Evolutionary conservation across 352 stramenopile genomes (phyloP).

Genomic region (Aphanomyces stellatus): DNA sequence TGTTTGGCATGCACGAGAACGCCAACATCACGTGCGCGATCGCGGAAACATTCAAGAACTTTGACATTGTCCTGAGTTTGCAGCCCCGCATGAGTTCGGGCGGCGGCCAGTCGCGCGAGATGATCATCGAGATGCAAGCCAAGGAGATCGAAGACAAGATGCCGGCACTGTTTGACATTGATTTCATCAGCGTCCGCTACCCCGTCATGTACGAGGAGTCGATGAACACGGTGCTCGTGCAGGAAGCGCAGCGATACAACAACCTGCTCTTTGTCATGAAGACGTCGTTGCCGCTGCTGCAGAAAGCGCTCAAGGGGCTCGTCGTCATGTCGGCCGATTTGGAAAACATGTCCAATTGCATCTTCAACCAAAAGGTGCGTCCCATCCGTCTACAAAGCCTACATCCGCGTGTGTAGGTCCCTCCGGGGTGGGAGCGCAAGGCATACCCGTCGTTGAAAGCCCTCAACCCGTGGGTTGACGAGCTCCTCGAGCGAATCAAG

Average conservation of each 20-base stretch:
- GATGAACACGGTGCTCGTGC: constrained; percentile 93
- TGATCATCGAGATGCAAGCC: constrained; percentile 64
- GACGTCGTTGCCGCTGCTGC: constrained; percentile 53
- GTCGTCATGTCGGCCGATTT: constrained; percentile 83
- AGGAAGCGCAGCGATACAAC: constrained; percentile 82
- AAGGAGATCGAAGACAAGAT: constrained; percentile 60
- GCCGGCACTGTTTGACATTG: constrained; percentile 59
- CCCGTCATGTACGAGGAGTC: constrained; percentile 88
- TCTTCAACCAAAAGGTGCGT: constrained; percentile 77
- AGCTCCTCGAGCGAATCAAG: constrained; percentile 66
- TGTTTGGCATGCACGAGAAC: constrained; percentile 94
- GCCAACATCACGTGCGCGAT: constrained; percentile 91
- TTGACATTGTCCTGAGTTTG: constrained; percentile 69
- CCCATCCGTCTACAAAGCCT: not conserved
- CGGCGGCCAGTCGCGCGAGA: constrained; percentile 63
- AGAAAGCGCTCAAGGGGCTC: constrained; percentile 60
- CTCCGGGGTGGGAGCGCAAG: constrained; percentile 76
- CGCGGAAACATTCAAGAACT: constrained; percentile 82
- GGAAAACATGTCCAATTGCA: constrained; percentile 73
- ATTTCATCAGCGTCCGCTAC: constrained; percentile 73
- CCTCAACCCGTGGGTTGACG: constrained; percentile 79
- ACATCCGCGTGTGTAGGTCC: constrained; percentile 43
- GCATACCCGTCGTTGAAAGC: constrained; percentile 89
- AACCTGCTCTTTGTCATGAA: constrained; percentile 60
- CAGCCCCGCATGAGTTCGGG: constrained; percentile 60